These are phyloP conservation scores for Ceratobasidium papillatum DNA, from an alignment of 1,284 basidiomycete species.

Conservation along the genomic window DNA sequence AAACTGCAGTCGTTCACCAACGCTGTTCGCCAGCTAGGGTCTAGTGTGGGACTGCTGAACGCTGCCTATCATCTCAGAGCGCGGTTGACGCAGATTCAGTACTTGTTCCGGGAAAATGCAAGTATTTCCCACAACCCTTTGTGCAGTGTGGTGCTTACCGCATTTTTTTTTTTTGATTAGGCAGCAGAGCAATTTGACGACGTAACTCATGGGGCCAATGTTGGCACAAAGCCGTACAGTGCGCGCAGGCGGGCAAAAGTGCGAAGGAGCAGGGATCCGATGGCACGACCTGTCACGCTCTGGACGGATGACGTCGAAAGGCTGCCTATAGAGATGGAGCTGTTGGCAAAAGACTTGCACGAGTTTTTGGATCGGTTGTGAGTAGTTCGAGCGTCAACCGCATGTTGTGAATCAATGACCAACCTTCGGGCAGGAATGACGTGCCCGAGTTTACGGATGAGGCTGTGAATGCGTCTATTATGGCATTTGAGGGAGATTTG, in stretches of 20 bases:
- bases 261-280: neutral
- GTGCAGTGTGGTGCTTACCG: neutral
- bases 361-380: slow-evolving; percentile 72
- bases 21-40: slow-evolving; percentile 44
- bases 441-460: slow-evolving; percentile 59
- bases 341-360: slow-evolving; percentile 66
- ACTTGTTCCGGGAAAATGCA: slow-evolving; percentile 45
- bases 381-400: slow-evolving; percentile 21
- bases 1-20: slow-evolving; percentile 44
- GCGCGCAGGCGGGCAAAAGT: slow-evolving; percentile 37
- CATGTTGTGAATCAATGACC: neutral
- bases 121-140: neutral
- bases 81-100: slow-evolving; percentile 42
- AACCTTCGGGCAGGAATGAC: slow-evolving; percentile 1
- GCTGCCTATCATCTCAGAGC: slow-evolving; percentile 43
- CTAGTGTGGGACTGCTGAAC: slow-evolving; percentile 42
- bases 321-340: slow-evolving; percentile 68
- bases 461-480: slow-evolving; percentile 70
- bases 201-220: slow-evolving; percentile 4
- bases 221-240: slow-evolving; percentile 26
- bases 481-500: slow-evolving; percentile 71
- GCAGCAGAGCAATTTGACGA: slow-evolving; percentile 28
- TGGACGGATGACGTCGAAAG: slow-evolving; percentile 60
- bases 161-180: neutral
- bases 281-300: slow-evolving; percentile 44